Evolutionary conservation across 495 filamentous ascomycete species (phyloP).

Genomic region (Melanomma pulvis-pyrius): DNA sequence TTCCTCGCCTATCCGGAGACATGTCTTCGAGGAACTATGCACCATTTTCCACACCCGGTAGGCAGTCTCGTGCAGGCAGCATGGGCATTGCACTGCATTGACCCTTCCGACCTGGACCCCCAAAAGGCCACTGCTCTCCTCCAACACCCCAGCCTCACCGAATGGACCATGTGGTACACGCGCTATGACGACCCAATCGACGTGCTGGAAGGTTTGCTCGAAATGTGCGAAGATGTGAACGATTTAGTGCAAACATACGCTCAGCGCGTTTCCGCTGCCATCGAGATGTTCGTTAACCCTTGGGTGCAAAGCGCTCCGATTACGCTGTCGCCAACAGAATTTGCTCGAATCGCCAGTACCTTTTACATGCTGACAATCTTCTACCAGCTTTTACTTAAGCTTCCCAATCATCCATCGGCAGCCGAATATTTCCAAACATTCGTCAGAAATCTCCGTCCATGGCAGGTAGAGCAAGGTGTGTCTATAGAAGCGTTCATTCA

Average conservation of each 20-base stretch:
- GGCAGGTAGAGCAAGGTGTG: constrained; percentile 10
- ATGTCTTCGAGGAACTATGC: background rate
- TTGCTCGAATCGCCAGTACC: background rate
- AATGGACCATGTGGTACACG: background rate
- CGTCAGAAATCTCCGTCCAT: background rate
- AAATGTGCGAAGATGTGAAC: background rate
- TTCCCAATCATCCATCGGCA: background rate
- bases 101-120: background rate
- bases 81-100: background rate
- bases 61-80: background rate
- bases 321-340: constrained; percentile 1
- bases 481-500: constrained; percentile 1
- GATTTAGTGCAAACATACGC: background rate
- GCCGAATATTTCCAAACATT: background rate
- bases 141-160: background rate
- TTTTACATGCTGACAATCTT: constrained; percentile 10
- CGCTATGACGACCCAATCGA: background rate
- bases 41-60: background rate
- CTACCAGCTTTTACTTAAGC: constrained; percentile 1
- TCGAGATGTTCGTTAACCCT: constrained; percentile 10
- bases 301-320: constrained; percentile 1
- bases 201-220: background rate
- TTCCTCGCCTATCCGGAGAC: constrained; percentile 5
- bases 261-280: constrained; percentile 1
- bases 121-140: background rate